Evolutionary conservation across 495 filamentous ascomycete species (phyloP).

Genomic region (Peziza echinospora): DNA sequence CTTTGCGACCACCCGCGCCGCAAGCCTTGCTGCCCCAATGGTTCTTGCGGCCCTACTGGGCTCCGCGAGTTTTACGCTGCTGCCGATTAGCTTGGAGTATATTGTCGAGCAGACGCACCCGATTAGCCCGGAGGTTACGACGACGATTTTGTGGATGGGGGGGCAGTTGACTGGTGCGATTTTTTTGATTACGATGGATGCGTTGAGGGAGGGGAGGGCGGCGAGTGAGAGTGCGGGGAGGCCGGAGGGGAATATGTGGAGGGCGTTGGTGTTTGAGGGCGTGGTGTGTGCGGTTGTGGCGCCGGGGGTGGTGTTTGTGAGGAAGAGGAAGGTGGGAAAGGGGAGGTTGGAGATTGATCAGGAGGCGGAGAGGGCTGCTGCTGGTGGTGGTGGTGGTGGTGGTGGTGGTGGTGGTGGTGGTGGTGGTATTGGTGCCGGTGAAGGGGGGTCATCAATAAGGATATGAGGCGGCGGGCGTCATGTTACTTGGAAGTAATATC

Average conservation of each 20-base stretch:
- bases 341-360: conserved; percentile 38
- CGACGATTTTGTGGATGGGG: conserved; percentile 60
- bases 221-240: conserved; percentile 11
- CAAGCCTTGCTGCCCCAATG: conserved; percentile 41
- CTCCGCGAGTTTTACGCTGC: conserved; percentile 52
- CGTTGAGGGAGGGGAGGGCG: conserved; percentile 37
- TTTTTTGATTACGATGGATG: conserved; percentile 65
- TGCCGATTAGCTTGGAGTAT: conserved; percentile 74
- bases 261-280: conserved; percentile 54
- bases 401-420: no score
- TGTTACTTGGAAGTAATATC: no score
- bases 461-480: no score
- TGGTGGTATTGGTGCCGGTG: no score
- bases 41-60: conserved; percentile 52
- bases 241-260: conserved; percentile 1
- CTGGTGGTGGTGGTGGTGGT: background rate
- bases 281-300: conserved; percentile 42
- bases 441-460: no score
- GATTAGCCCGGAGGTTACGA: conserved; percentile 67
- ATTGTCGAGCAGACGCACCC: conserved; percentile 72
- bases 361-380: background rate
- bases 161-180: conserved; percentile 61
- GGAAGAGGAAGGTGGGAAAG: conserved; percentile 31
- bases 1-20: conserved; percentile 39
- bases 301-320: conserved; percentile 45